Evolutionary conservation across 2,329 filamentous ascomycete species (phyloP).

Genomic region (Fusarium guadeloupense): DNA sequence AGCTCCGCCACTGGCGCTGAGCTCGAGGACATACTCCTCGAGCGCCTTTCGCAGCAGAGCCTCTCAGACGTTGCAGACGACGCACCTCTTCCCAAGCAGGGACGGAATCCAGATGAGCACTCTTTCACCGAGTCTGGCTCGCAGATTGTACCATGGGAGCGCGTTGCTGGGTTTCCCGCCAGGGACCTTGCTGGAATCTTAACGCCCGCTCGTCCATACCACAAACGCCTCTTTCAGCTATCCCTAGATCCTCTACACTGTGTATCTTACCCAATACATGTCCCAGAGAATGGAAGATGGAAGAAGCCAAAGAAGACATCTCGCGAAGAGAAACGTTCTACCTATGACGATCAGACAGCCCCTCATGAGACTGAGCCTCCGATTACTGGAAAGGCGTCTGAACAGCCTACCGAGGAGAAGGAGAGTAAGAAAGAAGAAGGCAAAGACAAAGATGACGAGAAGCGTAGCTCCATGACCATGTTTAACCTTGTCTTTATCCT

Average conservation of each 20-base stretch:
- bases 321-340: conserved; percentile 49
- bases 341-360: conserved; percentile 46
- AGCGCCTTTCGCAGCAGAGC: conserved; percentile 55
- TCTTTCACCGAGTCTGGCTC: conserved; percentile 64
- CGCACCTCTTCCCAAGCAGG: conserved; percentile 55
- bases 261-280: conserved; percentile 84
- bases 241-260: conserved; percentile 82
- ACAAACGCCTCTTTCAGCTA: conserved; percentile 85
- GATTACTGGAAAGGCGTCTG: conserved; percentile 39
- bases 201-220: conserved; percentile 77
- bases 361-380: conserved; percentile 44
- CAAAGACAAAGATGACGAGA: conserved; percentile 61
- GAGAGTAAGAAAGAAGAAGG: conserved; percentile 44
- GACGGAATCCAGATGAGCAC: conserved; percentile 64
- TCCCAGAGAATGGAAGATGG: conserved; percentile 81
- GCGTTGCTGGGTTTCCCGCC: conserved; percentile 77
- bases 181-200: conserved; percentile 82
- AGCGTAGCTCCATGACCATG: conserved; percentile 86
- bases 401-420: conserved; percentile 42
- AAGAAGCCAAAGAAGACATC: conserved; percentile 69
- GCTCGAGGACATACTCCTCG: conserved; percentile 62
- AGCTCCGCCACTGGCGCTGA: conserved; percentile 49
- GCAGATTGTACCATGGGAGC: conserved; percentile 74
- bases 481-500: conserved; percentile 97
- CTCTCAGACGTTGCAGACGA: conserved; percentile 51